Percentiles rank a stretch among this genome's conserved stretches.
Evolutionary conservation across 2,329 filamentous ascomycete genomes (phyloP).

Genomic region (Sporothrix phasma): DNA sequence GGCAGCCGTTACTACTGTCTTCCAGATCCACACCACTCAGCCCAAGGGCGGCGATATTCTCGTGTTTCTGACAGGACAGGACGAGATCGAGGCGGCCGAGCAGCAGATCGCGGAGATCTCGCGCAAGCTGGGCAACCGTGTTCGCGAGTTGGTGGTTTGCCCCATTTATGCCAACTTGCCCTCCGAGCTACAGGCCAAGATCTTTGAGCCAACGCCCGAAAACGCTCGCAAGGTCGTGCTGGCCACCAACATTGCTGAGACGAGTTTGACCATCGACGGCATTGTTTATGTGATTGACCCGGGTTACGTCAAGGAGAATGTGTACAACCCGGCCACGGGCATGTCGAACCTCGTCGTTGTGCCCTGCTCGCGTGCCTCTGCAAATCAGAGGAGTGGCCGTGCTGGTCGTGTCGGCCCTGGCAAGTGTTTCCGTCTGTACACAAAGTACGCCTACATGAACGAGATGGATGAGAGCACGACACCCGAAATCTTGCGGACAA

Average conservation of each 20-base stretch:
- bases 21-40: slow-evolving; percentile 88
- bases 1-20: slow-evolving; percentile 84
- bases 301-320: slow-evolving; percentile 90
- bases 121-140: slow-evolving; percentile 72
- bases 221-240: slow-evolving; percentile 83
- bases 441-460: slow-evolving; percentile 87
- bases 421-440: slow-evolving; percentile 89
- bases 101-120: slow-evolving; percentile 77
- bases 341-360: slow-evolving; percentile 90
- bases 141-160: slow-evolving; percentile 79
- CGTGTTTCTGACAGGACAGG: slow-evolving; percentile 90
- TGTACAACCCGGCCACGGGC: slow-evolving; percentile 82
- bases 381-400: slow-evolving; percentile 85
- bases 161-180: slow-evolving; percentile 93
- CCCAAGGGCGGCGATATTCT: slow-evolving; percentile 72
- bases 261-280: slow-evolving; percentile 87
- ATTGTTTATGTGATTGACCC: slow-evolving; percentile 95
- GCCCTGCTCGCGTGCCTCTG: slow-evolving; percentile 82
- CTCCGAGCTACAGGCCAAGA: slow-evolving; percentile 81
- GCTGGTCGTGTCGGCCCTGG: slow-evolving; percentile 87
- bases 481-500: slow-evolving; percentile 86
- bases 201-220: slow-evolving; percentile 85
- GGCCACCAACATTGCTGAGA: slow-evolving; percentile 96
- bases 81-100: slow-evolving; percentile 87
- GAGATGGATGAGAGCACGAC: slow-evolving; percentile 88